phyloP scores from a whole-genome alignment of 495 filamentous ascomycete genomes.

The Cudoniella acicularis region DNA sequence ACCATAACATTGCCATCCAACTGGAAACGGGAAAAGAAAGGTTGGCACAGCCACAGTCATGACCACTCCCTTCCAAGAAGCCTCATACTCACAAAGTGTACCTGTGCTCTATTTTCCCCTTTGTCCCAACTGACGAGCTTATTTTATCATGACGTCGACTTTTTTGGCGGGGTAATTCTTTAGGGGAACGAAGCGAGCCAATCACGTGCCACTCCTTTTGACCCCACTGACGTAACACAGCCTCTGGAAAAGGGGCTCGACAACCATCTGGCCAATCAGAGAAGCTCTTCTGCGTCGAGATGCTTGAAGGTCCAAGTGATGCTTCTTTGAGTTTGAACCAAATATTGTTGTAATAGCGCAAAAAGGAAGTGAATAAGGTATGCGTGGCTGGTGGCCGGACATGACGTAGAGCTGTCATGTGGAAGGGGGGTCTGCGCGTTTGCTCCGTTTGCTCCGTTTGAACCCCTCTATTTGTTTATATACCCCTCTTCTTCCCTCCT shows the following conservation, averaged over 20 bases:
- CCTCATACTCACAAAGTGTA: too few species aligned
- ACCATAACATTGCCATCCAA: not conserved
- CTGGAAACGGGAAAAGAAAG: not conserved
- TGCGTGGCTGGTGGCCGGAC: not conserved
- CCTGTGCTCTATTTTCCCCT: not conserved
- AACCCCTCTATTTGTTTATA: slow-evolving; percentile 1
- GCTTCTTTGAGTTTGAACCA: not conserved
- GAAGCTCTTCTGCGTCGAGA: not conserved
- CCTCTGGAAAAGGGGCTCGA: not conserved
- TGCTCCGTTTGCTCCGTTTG: not conserved
- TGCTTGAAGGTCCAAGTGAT: not conserved
- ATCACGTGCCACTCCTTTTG: not conserved
- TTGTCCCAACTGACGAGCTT: not conserved
- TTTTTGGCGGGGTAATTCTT: not conserved
- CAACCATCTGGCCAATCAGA: not conserved
- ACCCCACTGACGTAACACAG: slow-evolving; percentile 15
- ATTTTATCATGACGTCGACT: slow-evolving; percentile 7
- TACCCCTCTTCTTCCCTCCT: not conserved
- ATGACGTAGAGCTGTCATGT: not conserved
- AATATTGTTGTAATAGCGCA: not conserved
- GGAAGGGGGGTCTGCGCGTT: not conserved
- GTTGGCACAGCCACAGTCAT: slow-evolving; percentile 20
- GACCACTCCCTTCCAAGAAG: not conserved
- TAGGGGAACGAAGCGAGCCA: slow-evolving; percentile 2
- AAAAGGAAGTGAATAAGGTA: not conserved